phyloP scores from a whole-genome alignment of 139 green algal species.

The Chlorella sp. region DNA sequence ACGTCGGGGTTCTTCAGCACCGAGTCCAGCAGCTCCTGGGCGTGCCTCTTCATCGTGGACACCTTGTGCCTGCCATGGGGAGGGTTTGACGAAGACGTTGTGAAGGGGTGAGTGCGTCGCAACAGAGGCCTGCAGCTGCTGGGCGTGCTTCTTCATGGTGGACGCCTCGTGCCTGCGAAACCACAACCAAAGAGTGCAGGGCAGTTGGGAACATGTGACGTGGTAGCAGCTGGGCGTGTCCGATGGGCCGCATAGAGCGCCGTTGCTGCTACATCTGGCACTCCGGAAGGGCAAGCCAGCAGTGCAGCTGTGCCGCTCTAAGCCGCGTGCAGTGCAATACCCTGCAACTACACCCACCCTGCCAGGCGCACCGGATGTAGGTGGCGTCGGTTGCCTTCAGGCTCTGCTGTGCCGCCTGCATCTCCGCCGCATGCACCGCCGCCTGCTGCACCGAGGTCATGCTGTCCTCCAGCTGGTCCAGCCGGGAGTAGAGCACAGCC shows the following conservation, averaged over 20 bases:
- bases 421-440: constrained; percentile 25
- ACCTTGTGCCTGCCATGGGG: constrained; percentile 17
- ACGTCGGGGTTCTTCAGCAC: constrained; percentile 55
- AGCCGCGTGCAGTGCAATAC: too few species aligned
- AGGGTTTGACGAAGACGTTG: neutral
- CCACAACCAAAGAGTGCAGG: too few species aligned
- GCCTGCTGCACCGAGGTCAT: constrained; percentile 48
- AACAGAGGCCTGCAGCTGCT: constrained; percentile 43
- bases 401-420: constrained; percentile 45
- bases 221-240: too few species aligned
- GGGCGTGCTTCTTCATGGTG: constrained; percentile 42
- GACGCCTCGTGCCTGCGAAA: constrained; percentile 21
- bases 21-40: constrained; percentile 41
- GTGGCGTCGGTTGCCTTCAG: constrained; percentile 39
- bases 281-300: too few species aligned
- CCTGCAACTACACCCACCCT: neutral
- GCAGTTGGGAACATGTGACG: too few species aligned
- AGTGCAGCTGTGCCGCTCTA: too few species aligned
- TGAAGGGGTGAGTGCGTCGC: neutral
- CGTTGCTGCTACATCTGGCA: too few species aligned
- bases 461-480: constrained; percentile 66
- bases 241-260: too few species aligned
- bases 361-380: constrained; percentile 49
- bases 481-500: constrained; percentile 45
- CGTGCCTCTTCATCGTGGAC: constrained; percentile 44